Evolutionary conservation across 257 asterid species (phyloP), one percentile per base, ranked within the genome.

Genomic region (Nicotiana tabacum): DNA sequence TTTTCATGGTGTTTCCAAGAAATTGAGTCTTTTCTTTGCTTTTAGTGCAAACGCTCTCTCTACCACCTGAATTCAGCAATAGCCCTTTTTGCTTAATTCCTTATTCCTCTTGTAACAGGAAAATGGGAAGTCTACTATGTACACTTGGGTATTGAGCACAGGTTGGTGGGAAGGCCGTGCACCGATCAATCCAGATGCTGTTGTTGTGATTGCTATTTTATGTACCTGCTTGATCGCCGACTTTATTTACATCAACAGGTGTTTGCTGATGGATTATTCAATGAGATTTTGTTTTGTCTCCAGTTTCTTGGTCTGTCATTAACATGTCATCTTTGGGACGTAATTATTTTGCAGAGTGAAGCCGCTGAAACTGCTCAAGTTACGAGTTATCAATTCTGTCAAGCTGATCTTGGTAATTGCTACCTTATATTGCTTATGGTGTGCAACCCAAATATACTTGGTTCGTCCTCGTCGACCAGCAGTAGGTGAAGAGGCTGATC

Each of bases 91-190:
- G 24, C 4, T 51, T 18, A 32, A 10, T n/a, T 53, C 58, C 43
- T 81, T 51, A 11, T 84, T 53, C 51, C 61, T 58, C 53, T 67
- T 53, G 55, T 67, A 77, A 83, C 90, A 94, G 98, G 98, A 94
- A 87, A 94, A 94, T 81, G 97, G 98, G 11, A 92, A 92, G 80
- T 93, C 98, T 29, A 61, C 93, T 8, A 90, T 94, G 96, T 94
- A 93, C 82, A 92, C 87, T 16, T 94, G 98, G 98, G 90, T 94
- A 86, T 70, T 94, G 84, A 92, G 97, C 94, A 94, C 97, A 1
- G 98, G 98, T 70, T 94, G 98, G 98, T 94, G 98, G 97, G 83
- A 90, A 85, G 85, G 87, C 17, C 91, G 92, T 24, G 98, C 98
- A 5, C 90, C 98, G 57, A 76, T 93, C 78, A 89, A 90, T 84